These are phyloP conservation scores for Xylogone sp. DNA, from an alignment of 2,329 filamentous ascomycete species.

Conservation along the genomic window DNA sequence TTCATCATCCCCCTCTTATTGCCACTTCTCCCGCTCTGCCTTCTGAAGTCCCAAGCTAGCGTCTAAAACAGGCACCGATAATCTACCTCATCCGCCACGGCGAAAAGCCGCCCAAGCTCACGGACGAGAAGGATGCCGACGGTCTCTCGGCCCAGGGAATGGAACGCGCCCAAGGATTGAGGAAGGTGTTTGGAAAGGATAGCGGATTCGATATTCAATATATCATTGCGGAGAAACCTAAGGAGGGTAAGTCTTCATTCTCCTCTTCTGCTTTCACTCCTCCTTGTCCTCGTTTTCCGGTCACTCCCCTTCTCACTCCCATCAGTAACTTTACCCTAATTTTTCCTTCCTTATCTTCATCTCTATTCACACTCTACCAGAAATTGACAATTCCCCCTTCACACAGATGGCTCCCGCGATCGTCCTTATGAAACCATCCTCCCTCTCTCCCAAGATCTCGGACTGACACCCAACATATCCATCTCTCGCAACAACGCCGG, in stretches of 20 bases:
- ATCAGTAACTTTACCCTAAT: background rate
- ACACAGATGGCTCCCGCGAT: slow-evolving; percentile 41
- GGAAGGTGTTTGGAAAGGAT: slow-evolving; percentile 45
- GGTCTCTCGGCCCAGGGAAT: slow-evolving; percentile 46
- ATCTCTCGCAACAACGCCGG: slow-evolving; percentile 51
- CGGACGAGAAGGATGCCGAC: slow-evolving; percentile 30
- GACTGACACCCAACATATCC: slow-evolving; percentile 46
- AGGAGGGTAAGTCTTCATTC: slow-evolving; percentile 30
- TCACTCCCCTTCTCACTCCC: background rate
- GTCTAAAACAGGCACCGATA: background rate
- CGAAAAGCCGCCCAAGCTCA: slow-evolving; percentile 46
- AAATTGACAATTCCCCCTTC: background rate
- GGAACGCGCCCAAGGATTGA: slow-evolving; percentile 53
- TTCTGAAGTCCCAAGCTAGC: slow-evolving; percentile 1
- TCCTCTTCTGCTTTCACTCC: background rate
- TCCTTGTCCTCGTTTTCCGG: background rate
- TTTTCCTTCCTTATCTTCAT: too few relatives aligned
- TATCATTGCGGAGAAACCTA: slow-evolving; percentile 45
- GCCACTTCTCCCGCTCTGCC: background rate
- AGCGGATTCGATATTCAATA: background rate
- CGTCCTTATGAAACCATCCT: slow-evolving; percentile 53
- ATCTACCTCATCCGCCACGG: slow-evolving; percentile 56
- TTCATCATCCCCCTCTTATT: background rate
- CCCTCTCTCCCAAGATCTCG: slow-evolving; percentile 51
- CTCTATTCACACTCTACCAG: background rate